Conservation (phyloP, 306 rosid genomes). For the Echinosophora koreensis region DNA sequence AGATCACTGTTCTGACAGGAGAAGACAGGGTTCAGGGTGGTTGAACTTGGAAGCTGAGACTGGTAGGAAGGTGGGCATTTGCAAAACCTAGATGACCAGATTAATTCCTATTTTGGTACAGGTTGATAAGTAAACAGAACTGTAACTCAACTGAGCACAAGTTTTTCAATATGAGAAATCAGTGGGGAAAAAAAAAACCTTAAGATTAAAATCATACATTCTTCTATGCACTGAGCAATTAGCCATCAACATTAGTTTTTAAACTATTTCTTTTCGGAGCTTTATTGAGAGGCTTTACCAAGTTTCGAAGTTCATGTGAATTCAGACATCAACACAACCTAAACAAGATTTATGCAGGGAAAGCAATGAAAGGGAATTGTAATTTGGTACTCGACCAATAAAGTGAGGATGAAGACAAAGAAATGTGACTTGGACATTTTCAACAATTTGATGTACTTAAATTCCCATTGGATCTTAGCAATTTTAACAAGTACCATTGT, state of each 20-base stretch:
- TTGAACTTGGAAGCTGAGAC: slow-evolving; percentile 14
- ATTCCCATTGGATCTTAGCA: slow-evolving; percentile 13
- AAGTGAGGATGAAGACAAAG: not conserved
- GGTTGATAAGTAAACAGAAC: not conserved
- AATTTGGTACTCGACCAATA: not conserved
- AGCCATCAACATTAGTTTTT: slow-evolving; percentile 2
- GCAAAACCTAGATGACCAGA: slow-evolving; percentile 31
- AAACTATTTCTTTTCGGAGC: not conserved
- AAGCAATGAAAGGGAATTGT: slow-evolving; percentile 5
- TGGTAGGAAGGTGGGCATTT: not conserved
- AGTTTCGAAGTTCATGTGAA: not conserved
- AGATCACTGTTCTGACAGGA: slow-evolving; percentile 22
- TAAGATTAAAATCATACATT: slow-evolving; percentile 10
- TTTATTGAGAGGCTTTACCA: not conserved
- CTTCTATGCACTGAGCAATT: slow-evolving; percentile 23
- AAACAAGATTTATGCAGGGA: slow-evolving; percentile 2
- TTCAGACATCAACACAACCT: slow-evolving; percentile 12
- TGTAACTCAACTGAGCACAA: not conserved
- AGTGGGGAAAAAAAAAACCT: not conserved
- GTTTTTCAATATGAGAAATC: slow-evolving; percentile 34
- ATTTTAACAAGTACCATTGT: not conserved
- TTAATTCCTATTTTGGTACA: not conserved
- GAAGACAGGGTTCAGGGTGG: not conserved
- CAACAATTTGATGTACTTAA: not conserved
- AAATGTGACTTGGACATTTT: not conserved